Base-by-base conservation (phyloP, 2,329 filamentous ascomycete species). In the Cladosporium sp. region DNA sequence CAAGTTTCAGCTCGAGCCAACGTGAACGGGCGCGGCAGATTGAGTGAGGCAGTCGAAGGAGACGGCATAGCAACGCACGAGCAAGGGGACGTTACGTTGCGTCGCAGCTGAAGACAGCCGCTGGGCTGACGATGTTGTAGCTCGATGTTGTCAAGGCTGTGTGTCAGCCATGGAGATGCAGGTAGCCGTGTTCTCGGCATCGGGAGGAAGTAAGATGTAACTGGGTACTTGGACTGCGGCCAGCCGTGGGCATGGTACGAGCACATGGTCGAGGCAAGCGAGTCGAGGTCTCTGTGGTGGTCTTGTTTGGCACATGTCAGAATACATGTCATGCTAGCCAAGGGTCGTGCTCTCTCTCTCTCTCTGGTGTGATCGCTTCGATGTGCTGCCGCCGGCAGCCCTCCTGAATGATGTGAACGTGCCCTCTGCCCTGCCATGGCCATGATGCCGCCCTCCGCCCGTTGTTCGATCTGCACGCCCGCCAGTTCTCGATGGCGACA, bases 1-100 rank as follows among this genome's bases (percentile, higher is more conserved):
- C 43, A 39, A n/a, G 59, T 62, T 51, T 62, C 59, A 53, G 32
- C 46, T 34, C 36, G 59, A 62, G 32, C 48, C 59, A 14, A n/a
- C 48, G 18, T 34, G 46, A 8, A 48, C 59, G 59, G 59, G n/a
- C 48, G 59, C 36, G 48, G 48, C 59, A 62, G 59, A 62, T 62
- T 53, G 48, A 51, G 43, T 34, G 25, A 4, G 7, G 21, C n/a
- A 46, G n/a, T 54, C 25, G 46, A 32, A 13, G 28, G 28, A 49
- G 46, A 54, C 46, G 59, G 43, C 46, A 62, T 23, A 30, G 30
- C 58, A 59, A 48, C 25, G 57, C 57, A 54, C n/a, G 8, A n/a
- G n/a, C 36, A 23, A 46, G 39, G 18, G 8, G 54, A 57, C 36
- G 57, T 48, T 46, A 57, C 36, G 57, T 48, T 46, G n/a, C 51